Percentiles rank a stretch among this genome's conserved stretches.
Evolutionary conservation across 2,329 filamentous ascomycete species (phyloP).

Genomic region (Pseudocercospora fuligena): DNA sequence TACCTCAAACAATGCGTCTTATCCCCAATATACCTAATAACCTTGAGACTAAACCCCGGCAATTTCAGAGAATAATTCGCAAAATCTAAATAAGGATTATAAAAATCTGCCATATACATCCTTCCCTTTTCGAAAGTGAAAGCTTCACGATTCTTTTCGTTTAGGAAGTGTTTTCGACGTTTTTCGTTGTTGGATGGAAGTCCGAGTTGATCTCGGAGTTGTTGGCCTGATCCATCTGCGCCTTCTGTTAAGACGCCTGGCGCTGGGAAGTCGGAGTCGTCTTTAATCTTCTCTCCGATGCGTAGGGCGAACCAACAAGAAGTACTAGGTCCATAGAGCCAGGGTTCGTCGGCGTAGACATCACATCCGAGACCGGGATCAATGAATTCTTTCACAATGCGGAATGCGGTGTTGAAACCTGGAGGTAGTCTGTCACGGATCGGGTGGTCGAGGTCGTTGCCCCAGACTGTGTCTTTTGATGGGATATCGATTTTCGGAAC

Average conservation of each 20-base stretch:
- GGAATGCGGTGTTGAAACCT: slow-evolving; percentile 82
- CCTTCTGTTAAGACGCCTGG: slow-evolving; percentile 46
- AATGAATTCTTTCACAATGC: slow-evolving; percentile 85
- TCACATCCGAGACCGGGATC: slow-evolving; percentile 91
- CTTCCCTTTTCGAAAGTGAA: slow-evolving; percentile 52
- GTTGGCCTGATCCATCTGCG: slow-evolving; percentile 44
- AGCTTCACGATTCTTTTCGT: slow-evolving; percentile 39
- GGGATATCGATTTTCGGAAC: slow-evolving; percentile 68
- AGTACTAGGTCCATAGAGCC: slow-evolving; percentile 75
- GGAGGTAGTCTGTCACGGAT: slow-evolving; percentile 84
- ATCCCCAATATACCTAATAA: slow-evolving; percentile 53
- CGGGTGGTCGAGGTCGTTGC: slow-evolving; percentile 91
- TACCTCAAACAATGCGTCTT: slow-evolving; percentile 54
- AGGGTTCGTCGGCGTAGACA: slow-evolving; percentile 82
- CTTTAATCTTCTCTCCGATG: slow-evolving; percentile 35
- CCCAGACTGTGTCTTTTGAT: slow-evolving; percentile 78
- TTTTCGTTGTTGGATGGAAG: slow-evolving; percentile 49
- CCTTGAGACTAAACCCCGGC: slow-evolving; percentile 51
- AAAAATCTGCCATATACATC: slow-evolving; percentile 53
- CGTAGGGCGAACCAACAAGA: slow-evolving; percentile 41
- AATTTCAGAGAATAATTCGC: slow-evolving; percentile 51
- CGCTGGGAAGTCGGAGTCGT: slow-evolving; percentile 33
- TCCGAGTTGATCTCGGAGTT: slow-evolving; percentile 34
- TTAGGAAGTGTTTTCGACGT: slow-evolving; percentile 51
- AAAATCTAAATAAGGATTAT: slow-evolving; percentile 56